Evolutionary conservation across 768 basidiomycete genomes (phyloP).

Genomic region (Rhodotorula graminis): DNA sequence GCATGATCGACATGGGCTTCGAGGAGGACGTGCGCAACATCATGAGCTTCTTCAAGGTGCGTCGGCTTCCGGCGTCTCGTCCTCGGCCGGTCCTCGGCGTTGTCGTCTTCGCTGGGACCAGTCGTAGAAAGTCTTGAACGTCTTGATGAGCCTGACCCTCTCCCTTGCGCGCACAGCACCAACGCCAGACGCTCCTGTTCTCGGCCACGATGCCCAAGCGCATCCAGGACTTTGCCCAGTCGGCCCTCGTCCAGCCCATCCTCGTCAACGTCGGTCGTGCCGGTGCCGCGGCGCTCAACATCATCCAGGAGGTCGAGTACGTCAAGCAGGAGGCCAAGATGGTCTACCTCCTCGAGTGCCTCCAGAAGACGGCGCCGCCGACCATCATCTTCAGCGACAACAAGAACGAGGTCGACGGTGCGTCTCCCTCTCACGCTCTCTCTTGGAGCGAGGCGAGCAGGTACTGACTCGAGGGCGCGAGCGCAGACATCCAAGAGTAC

Average conservation of each 20-base stretch:
- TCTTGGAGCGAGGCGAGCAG: no score
- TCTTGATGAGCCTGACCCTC: no score
- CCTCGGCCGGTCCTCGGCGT: no score
- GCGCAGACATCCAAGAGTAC: conserved; percentile 95
- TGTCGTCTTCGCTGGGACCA: no score
- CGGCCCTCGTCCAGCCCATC: conserved; percentile 88
- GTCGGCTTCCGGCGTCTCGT: conserved; percentile 30
- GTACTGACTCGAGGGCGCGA: neutral
- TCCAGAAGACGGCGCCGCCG: conserved; percentile 97
- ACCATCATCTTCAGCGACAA: conserved; percentile 98
- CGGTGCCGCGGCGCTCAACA: conserved; percentile 94
- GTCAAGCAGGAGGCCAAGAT: conserved; percentile 99
- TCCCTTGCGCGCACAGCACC: conserved; percentile 56
- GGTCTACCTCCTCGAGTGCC: conserved; percentile 94
- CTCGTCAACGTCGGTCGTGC: conserved; percentile 97
- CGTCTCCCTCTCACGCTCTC: neutral
- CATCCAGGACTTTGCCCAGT: conserved; percentile 97
- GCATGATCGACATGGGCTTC: conserved; percentile 98
- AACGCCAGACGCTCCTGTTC: conserved; percentile 93
- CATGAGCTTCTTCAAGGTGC: conserved; percentile 96
- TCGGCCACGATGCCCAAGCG: conserved; percentile 99
- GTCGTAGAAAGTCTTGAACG: no score
- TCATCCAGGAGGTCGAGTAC: conserved; percentile 90
- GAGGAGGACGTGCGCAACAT: conserved; percentile 98
- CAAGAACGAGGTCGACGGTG: conserved; percentile 99